Evolutionary conservation across 352 stramenopile species (phyloP), one percentile per base, ranked within the genome.

Genomic region (Globisporangium spinosum): DNA sequence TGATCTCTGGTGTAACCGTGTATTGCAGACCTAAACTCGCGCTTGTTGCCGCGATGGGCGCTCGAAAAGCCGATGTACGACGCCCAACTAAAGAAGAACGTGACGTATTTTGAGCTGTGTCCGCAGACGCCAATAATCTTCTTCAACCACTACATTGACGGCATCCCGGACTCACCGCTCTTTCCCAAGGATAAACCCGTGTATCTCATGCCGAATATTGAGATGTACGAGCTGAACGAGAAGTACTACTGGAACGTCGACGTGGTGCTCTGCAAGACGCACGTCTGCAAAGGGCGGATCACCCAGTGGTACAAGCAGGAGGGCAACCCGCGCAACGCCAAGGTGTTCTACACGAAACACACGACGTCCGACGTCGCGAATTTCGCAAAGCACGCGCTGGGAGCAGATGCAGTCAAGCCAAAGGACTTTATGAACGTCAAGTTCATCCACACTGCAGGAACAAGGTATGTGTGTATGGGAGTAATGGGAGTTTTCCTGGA

Each of bases 61-160:
- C 56, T 89, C n/a, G 58, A 80, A 61, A 61, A 70, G 10, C 70
- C 68, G 49, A 71, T 85, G 54, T 71, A 69, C 32, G 73, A 86
- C 65, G 17, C 66, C 2, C 34, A 63, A 13, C 59, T 71, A 3
- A 62, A 58, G n/a, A 57, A 62, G 2, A 72, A 64, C 0, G 67
- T 86, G 22, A 74, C 77, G 53, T 89, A 89, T 65, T 72, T 79
- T 47, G 80, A 89, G 13, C 62, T 89, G 38, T 89, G 80, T 55
- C 78, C 80, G 32, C 70, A 66, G 27, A 85, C 77, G 51, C 74
- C 77, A 0, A 65, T 86, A 34, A 64, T 88, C 22, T 74, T 88
- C 56, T 82, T 88, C 62, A 88, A 88, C 49, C 79, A 87, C 62
- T 88, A 88, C 62, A 83, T 76, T 76, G 70, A 83, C 54, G 67